phyloP scores from a whole-genome alignment of 2,329 filamentous ascomycete species.

The Apiospora phragmitis region DNA sequence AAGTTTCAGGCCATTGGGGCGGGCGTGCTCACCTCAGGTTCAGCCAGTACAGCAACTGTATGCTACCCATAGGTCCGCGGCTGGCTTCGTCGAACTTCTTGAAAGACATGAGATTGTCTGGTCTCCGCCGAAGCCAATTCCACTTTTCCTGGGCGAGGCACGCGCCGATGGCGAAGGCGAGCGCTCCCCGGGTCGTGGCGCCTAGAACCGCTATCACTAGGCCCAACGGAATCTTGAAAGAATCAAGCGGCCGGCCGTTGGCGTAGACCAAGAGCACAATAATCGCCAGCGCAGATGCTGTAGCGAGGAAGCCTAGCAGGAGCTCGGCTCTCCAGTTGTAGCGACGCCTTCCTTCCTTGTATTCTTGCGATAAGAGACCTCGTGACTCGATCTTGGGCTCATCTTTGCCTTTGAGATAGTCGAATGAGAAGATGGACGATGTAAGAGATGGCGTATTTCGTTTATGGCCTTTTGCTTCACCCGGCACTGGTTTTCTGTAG shows the following conservation, averaged over 20 bases:
- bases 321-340: constrained; percentile 9
- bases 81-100: constrained; percentile 13
- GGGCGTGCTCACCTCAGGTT: neutral
- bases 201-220: constrained; percentile 6
- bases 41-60: neutral
- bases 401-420: neutral
- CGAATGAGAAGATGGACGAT: neutral
- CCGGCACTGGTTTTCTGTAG: neutral
- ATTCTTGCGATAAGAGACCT: neutral
- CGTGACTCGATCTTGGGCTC: neutral
- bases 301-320: neutral
- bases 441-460: neutral
- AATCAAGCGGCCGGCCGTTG: neutral
- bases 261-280: neutral
- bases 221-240: constrained; percentile 1
- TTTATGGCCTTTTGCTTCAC: neutral
- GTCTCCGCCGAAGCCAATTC: constrained; percentile 11
- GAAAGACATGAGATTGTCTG: constrained; percentile 7
- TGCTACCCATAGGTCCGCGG: constrained; percentile 11
- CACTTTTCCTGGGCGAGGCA: constrained; percentile 13
- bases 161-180: constrained; percentile 11
- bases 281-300: neutral
- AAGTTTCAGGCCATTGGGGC: neutral
- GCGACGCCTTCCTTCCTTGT: neutral
- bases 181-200: neutral